Conservation (phyloP, 192 early-diverging fungal genomes). For the Spizellomyces sp. region DNA sequence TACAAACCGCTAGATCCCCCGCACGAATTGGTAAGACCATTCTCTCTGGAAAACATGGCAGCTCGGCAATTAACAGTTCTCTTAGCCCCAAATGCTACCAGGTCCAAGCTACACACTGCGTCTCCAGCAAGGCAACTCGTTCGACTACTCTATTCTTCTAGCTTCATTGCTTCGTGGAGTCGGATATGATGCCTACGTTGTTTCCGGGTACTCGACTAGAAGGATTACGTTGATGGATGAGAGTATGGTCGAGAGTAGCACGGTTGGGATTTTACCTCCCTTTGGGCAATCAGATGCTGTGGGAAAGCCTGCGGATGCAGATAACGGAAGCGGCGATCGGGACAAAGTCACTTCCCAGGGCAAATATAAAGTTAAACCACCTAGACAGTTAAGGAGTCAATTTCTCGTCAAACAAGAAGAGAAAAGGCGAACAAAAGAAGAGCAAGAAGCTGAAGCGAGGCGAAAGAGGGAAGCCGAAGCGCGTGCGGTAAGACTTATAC, state of each 20-base stretch:
- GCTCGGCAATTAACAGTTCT: slow-evolving; percentile 2
- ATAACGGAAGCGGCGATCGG: not conserved
- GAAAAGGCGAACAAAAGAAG: slow-evolving; percentile 26
- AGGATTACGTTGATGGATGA: slow-evolving; percentile 59
- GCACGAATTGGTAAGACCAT: slow-evolving; percentile 53
- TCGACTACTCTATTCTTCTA: slow-evolving; percentile 56
- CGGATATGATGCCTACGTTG: slow-evolving; percentile 64
- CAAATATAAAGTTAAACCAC: slow-evolving; percentile 54
- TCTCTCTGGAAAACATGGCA: not conserved
- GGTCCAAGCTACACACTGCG: slow-evolving; percentile 56
- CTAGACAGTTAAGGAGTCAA: slow-evolving; percentile 45
- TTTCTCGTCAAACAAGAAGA: slow-evolving; percentile 59
- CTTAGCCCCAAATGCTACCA: slow-evolving; percentile 45
- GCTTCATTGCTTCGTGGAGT: slow-evolving; percentile 57
- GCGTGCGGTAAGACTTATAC: slow-evolving; percentile 27
- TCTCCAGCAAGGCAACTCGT: slow-evolving; percentile 56
- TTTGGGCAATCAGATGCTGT: not conserved
- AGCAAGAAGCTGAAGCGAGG: slow-evolving; percentile 39
- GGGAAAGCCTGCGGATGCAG: slow-evolving; percentile 1
- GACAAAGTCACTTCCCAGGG: not conserved
- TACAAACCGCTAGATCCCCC: slow-evolving; percentile 56
- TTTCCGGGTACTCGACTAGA: slow-evolving; percentile 56
- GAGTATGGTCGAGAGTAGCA: slow-evolving; percentile 41
- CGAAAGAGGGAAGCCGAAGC: slow-evolving; percentile 32
- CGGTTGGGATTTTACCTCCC: slow-evolving; percentile 35